Conservation (phyloP, 163 green algal species). For the Scenedesmus sp. region DNA sequence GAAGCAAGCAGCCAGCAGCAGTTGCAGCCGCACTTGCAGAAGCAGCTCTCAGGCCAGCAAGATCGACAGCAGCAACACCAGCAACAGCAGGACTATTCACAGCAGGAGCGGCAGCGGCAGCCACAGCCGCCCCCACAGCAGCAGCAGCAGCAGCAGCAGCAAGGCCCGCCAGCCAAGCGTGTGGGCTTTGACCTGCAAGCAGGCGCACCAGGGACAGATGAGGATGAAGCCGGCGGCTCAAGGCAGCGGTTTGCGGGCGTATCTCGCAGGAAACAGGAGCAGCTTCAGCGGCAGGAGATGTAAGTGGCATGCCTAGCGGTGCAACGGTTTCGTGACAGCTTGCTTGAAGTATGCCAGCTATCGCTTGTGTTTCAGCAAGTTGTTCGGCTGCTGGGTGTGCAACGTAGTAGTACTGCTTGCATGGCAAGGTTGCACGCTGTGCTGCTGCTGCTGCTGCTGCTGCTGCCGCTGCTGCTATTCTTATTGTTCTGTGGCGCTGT, state of each 20-base stretch:
- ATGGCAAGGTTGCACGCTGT: not conserved
- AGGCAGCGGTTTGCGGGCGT: constrained; percentile 54
- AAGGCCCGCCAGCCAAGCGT: constrained; percentile 27
- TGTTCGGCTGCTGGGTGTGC: too few species aligned
- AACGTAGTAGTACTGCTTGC: not conserved
- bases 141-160: constrained; percentile 29
- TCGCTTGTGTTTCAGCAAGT: not conserved
- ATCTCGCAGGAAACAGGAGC: constrained; percentile 63
- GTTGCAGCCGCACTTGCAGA: not conserved
- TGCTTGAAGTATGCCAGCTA: not conserved
- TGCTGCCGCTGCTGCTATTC: not conserved
- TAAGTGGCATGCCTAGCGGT: constrained; percentile 31
- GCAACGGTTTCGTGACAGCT: not conserved
- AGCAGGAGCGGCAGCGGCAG: not conserved
- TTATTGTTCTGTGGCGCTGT: too few species aligned
- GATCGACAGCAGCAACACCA: not conserved
- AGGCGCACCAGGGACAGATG: not conserved
- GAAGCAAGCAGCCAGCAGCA: not conserved
- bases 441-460: not conserved
- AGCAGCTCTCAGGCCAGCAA: not conserved
- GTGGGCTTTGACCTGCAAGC: constrained; percentile 40
- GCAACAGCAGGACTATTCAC: not conserved
- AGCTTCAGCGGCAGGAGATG: constrained; percentile 56
- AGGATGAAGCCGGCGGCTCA: not conserved
- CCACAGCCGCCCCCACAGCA: not conserved